phyloP scores from a whole-genome alignment of 495 filamentous ascomycete species.

The Aspergillus avenaceus region DNA sequence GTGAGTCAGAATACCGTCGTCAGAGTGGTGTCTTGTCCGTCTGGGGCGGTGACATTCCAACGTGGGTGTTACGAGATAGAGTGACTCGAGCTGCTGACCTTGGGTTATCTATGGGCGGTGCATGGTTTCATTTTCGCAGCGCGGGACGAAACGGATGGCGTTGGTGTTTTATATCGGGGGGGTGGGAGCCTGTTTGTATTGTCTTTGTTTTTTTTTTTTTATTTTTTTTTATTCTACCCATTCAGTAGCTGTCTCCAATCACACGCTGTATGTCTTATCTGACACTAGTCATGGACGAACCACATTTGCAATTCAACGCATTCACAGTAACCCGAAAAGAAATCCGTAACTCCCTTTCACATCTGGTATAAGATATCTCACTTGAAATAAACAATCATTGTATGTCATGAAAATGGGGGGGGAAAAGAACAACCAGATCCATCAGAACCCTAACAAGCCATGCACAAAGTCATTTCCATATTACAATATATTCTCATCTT shows the following conservation, averaged over 20 bases:
- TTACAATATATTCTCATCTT: neutral
- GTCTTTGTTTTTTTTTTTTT: neutral
- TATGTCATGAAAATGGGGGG: no score
- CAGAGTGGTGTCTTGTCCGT: neutral
- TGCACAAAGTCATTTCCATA: neutral
- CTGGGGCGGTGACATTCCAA: neutral
- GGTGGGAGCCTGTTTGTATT: neutral
- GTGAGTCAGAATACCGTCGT: neutral
- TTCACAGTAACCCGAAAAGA: neutral
- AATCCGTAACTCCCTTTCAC: neutral
- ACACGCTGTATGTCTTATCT: neutral
- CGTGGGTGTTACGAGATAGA: neutral
- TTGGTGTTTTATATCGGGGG: neutral
- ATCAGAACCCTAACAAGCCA: neutral
- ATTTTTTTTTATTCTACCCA: neutral
- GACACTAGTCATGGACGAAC: neutral
- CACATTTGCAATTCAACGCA: neutral
- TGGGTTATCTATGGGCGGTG: neutral
- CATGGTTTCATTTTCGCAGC: neutral
- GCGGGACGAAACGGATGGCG: constrained; percentile 4
- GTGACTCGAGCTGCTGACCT: neutral
- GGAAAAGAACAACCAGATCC: neutral
- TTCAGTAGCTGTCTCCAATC: neutral
- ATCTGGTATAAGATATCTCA: neutral
- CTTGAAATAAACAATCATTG: neutral